A percentile compares a stretch with the other conserved stretches of the same genome.
Conservation (phyloP, 768 basidiomycete species). For the Termitomyces sp. region DNA sequence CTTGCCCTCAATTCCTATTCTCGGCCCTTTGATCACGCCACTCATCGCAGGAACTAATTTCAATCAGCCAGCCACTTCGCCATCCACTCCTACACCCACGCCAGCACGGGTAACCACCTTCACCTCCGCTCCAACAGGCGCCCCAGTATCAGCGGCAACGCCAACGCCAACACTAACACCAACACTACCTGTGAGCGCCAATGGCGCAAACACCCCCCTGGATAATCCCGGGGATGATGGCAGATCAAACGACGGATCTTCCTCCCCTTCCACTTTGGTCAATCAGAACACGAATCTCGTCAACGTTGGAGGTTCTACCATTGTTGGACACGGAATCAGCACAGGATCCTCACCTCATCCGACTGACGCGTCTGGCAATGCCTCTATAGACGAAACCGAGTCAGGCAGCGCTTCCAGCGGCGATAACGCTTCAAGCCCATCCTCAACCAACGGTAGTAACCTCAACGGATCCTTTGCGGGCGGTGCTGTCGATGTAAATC, state of each 20-base stretch:
- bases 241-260: not conserved
- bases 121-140: slow-evolving; percentile 7
- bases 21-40: slow-evolving; percentile 28
- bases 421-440: not conserved
- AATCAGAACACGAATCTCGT: not conserved
- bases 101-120: slow-evolving; percentile 8
- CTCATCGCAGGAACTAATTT: slow-evolving; percentile 23
- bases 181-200: slow-evolving; percentile 4
- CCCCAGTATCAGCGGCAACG: slow-evolving; percentile 3
- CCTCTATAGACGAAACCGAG: not conserved
- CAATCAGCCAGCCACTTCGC: slow-evolving; percentile 4
- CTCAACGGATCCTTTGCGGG: slow-evolving; percentile 2
- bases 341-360: slow-evolving; percentile 4
- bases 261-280: not conserved
- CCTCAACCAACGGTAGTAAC: not conserved
- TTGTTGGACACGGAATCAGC: slow-evolving; percentile 1
- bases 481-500: slow-evolving; percentile 1
- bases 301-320: slow-evolving; percentile 1
- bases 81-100: slow-evolving; percentile 10
- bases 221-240: too few relatives aligned
- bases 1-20: slow-evolving; percentile 34
- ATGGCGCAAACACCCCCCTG: not conserved
- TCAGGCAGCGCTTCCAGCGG: not conserved
- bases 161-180: not conserved
- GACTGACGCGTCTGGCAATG: not conserved